Percentiles rank a stretch among this genome's conserved stretches.
These are phyloP conservation scores for Ganoderma lingzhi DNA, from an alignment of 1,284 basidiomycete genomes.

Conservation along the genomic window DNA sequence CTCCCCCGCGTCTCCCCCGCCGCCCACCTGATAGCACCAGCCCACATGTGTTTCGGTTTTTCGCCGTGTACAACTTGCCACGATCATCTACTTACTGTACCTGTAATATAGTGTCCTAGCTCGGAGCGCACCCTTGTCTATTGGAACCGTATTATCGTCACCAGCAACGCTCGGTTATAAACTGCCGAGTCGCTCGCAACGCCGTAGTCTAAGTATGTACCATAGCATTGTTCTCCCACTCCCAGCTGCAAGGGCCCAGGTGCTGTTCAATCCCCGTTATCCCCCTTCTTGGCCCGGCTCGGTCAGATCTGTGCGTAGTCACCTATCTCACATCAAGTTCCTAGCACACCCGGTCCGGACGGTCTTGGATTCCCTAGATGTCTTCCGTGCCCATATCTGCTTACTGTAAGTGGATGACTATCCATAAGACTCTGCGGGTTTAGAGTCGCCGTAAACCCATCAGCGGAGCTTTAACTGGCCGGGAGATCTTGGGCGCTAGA, in stretches of 20 bases:
- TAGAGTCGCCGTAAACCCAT: too few relatives aligned
- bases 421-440: too few relatives aligned
- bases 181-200: slow-evolving; percentile 2
- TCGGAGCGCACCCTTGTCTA: neutral
- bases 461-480: too few relatives aligned
- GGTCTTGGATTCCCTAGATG: neutral
- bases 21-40: neutral
- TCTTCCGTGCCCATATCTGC: neutral
- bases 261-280: neutral
- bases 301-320: neutral
- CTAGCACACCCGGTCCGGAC: neutral
- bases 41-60: neutral
- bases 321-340: neutral
- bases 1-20: neutral
- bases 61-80: slow-evolving; percentile 6
- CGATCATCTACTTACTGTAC: slow-evolving; percentile 9
- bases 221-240: neutral
- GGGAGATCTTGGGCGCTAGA: too few relatives aligned
- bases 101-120: slow-evolving; percentile 9
- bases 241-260: neutral
- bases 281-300: neutral
- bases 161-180: slow-evolving; percentile 1
- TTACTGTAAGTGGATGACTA: slow-evolving; percentile 2
- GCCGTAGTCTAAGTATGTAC: slow-evolving; percentile 9
- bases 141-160: slow-evolving; percentile 7